Evolutionary conservation across 1,284 basidiomycete genomes (phyloP), one percentile per base, ranked within the genome.

Genomic region (Pholiota adiposa): DNA sequence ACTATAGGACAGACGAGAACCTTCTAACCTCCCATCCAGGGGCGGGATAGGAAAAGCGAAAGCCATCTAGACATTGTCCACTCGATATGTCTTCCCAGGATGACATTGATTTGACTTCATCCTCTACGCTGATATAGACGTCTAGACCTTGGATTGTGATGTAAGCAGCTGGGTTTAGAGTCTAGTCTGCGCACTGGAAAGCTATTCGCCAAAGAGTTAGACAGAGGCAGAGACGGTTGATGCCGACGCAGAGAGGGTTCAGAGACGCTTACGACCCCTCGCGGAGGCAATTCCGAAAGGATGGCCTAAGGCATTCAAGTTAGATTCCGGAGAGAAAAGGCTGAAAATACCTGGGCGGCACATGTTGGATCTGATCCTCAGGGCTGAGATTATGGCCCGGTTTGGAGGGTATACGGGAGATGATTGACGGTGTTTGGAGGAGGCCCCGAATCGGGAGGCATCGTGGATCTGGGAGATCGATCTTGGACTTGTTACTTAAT

Each of bases 401-500:
- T 51, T 19, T 61, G 63, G 65, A 50, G 53, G 59, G 62, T 63
- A 68, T 69, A 68, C 70, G 68, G 62, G n/a, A n/a, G n/a, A n/a
- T n/a, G n/a, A 67, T 67, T 65, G 64, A 65, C 63, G 61, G 62
- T 62, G 56, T 66, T 66, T 63, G 61, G 9, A 48, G 27, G 46
- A 25, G 40, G 51, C 60, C 63, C 64, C 65, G 62, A 67, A 75
- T 75, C 71, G 70, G 72, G 75, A 66, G 65, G 73, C 54, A 4
- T 3, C 62, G 58, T 63, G 61, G 59, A 65, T 65, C 64, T 31
- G 29, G 60, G 55, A 67, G 67, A 59, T 58, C 66, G 74, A 76
- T 76, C 74, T 76, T 51, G 60, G 66, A 67, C 66, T 69, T 70
- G 73, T 78, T 79, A 79, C 77, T 79, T 79, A 79, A 79, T 78